Conservation (phyloP, 495 filamentous ascomycete species). For the Penicillium paxilli region DNA sequence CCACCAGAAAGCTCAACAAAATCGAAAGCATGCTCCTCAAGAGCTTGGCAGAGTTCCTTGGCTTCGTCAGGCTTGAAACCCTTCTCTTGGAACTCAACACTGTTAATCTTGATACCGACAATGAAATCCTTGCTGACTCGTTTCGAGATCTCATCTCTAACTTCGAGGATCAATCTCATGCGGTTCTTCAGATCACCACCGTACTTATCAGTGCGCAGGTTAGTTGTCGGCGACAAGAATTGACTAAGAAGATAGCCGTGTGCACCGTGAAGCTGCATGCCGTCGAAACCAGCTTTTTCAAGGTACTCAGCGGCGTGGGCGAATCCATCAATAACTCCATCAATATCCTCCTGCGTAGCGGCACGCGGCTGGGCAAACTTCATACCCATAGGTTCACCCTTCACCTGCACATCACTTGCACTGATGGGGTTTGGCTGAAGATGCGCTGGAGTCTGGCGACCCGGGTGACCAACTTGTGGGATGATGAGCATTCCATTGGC, state of each 20-base stretch:
- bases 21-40: slow-evolving; percentile 59
- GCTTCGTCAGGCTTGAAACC: slow-evolving; percentile 60
- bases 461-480: slow-evolving; percentile 62
- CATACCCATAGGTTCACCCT: slow-evolving; percentile 43
- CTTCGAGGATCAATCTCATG: slow-evolving; percentile 49
- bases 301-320: slow-evolving; percentile 57
- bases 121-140: slow-evolving; percentile 52
- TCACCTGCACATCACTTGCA: slow-evolving; percentile 60
- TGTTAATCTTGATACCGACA: slow-evolving; percentile 67
- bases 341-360: slow-evolving; percentile 51
- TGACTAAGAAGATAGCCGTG: slow-evolving; percentile 66
- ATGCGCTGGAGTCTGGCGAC: slow-evolving; percentile 51
- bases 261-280: slow-evolving; percentile 57
- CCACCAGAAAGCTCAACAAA: slow-evolving; percentile 66
- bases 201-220: slow-evolving; percentile 59
- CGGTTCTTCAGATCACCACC: slow-evolving; percentile 56
- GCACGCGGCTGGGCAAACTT: slow-evolving; percentile 49
- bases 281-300: slow-evolving; percentile 59
- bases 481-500: slow-evolving; percentile 55
- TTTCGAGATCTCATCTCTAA: slow-evolving; percentile 35
- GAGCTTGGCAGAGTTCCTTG: slow-evolving; percentile 49
- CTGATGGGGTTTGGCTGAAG: slow-evolving; percentile 58
- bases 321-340: slow-evolving; percentile 49
- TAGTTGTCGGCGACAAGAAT: slow-evolving; percentile 57
- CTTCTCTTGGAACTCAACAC: slow-evolving; percentile 63